Conservation (phyloP, 768 basidiomycete genomes). For the Suillus sp. region DNA sequence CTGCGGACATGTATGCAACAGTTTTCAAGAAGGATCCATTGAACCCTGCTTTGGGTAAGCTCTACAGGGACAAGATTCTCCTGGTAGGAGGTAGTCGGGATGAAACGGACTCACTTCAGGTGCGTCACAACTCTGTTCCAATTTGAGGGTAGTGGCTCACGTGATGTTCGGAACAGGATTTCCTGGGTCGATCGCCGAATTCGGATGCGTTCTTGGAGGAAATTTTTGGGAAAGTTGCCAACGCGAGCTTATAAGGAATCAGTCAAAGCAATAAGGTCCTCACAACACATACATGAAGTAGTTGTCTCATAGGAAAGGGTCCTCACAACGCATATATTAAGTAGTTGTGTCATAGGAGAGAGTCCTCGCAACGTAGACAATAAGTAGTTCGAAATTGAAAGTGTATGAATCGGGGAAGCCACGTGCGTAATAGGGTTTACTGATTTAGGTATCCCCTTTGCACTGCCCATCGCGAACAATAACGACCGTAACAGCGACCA, state of each 20-base stretch:
- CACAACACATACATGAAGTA: not conserved
- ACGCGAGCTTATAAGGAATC: constrained; percentile 34
- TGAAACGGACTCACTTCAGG: constrained; percentile 78
- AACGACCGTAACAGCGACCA: not conserved
- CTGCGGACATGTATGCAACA: constrained; percentile 63
- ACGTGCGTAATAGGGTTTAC: not conserved
- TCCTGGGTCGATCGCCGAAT: constrained; percentile 76
- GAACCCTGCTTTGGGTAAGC: constrained; percentile 62
- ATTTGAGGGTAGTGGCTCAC: not conserved
- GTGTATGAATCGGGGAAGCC: not conserved
- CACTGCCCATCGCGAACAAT: not conserved
- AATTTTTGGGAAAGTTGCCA: constrained; percentile 52
- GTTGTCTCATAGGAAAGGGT: too few relatives aligned
- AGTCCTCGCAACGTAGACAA: not conserved
- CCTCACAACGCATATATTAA: not conserved
- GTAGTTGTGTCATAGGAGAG: not conserved
- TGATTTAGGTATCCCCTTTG: not conserved
- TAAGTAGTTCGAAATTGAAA: not conserved
- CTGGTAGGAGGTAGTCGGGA: constrained; percentile 76
- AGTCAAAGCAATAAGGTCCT: too few relatives aligned
- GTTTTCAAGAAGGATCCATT: constrained; percentile 84
- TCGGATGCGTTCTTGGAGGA: constrained; percentile 74
- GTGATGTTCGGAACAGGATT: constrained; percentile 53
- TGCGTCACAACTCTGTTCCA: constrained; percentile 26
- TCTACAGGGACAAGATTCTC: constrained; percentile 78